phyloP scores from a whole-genome alignment of 805 yeast species.

The Jamesozyma rosinii region DNA sequence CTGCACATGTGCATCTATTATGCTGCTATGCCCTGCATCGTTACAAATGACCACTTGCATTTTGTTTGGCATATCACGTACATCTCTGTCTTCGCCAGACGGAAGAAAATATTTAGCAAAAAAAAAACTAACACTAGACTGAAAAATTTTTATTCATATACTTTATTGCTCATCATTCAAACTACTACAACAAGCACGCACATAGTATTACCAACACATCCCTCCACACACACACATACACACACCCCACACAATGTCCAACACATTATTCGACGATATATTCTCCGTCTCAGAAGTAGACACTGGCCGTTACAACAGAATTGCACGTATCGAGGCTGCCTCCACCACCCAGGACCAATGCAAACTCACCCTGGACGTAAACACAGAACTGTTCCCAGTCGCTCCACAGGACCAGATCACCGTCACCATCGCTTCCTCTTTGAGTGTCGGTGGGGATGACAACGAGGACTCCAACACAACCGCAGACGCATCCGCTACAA shows the following conservation, averaged over 20 bases:
- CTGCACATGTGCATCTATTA: background rate
- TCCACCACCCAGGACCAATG: constrained; percentile 66
- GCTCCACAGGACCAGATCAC: constrained; percentile 68
- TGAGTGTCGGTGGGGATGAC: constrained; percentile 43
- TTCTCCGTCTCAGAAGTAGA: constrained; percentile 80
- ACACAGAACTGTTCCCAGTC: constrained; percentile 87
- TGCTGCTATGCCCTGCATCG: too few species aligned
- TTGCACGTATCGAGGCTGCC: constrained; percentile 77
- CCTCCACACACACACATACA: background rate
- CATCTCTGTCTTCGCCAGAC: too few species aligned
- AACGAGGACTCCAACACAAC: constrained; percentile 33
- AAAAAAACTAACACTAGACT: too few species aligned
- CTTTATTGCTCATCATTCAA: too few species aligned
- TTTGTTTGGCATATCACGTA: too few species aligned
- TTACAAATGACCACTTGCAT: too few species aligned
- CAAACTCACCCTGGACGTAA: constrained; percentile 78
- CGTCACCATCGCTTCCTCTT: constrained; percentile 72
- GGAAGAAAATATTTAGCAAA: too few species aligned
- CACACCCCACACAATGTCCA: constrained; percentile 35
- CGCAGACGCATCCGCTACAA: constrained; percentile 30
- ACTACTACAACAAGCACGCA: too few species aligned
- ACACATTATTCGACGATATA: constrained; percentile 86
- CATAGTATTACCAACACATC: too few species aligned
- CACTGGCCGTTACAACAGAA: constrained; percentile 84
- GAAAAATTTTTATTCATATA: too few species aligned